These are phyloP conservation scores for Pseudotsuga menziesii DNA, from an alignment of 75 land plant genomes.

Conservation along the genomic window DNA sequence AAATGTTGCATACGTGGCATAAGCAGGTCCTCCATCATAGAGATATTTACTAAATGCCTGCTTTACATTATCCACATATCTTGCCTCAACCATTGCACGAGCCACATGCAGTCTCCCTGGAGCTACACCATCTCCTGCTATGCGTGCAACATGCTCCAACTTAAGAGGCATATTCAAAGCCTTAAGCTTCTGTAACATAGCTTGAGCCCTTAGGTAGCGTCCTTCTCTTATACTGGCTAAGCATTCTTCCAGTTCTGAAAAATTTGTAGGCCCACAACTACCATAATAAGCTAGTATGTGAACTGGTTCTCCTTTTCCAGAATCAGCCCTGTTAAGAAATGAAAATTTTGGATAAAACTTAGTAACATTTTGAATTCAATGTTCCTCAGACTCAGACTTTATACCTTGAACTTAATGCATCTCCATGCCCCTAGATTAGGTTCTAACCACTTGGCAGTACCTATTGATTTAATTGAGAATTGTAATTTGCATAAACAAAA, in stretches of 20 bases:
- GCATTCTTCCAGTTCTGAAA: constrained; percentile 55
- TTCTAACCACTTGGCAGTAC: not conserved
- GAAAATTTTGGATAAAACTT: not conserved
- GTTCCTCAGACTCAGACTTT: not conserved
- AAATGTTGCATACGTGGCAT: constrained; percentile 50
- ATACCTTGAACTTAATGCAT: not conserved
- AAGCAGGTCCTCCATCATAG: constrained; percentile 95
- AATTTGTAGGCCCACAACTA: constrained; percentile 77
- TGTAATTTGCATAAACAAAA: too few species aligned
- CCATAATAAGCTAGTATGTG: constrained; percentile 93
- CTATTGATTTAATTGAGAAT: too few species aligned
- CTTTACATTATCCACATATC: constrained; percentile 71
- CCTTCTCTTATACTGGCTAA: constrained; percentile 74
- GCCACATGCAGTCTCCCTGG: constrained; percentile 95
- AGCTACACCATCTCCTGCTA: constrained; percentile 88
- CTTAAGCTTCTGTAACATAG: constrained; percentile 67
- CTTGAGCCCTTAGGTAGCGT: constrained; percentile 68
- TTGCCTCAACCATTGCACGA: constrained; percentile 92
- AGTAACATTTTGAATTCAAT: not conserved
- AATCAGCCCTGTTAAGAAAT: constrained; percentile 25
- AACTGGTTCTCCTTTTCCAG: constrained; percentile 62
- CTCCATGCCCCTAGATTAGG: not conserved
- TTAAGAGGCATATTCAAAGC: constrained; percentile 71
- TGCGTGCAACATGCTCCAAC: constrained; percentile 68
- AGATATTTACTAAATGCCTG: constrained; percentile 88